Percentiles rank a stretch among this genome's conserved stretches.
Evolutionary conservation across 306 rosid genomes (phyloP).

Genomic region (Albizia julibrissin): DNA sequence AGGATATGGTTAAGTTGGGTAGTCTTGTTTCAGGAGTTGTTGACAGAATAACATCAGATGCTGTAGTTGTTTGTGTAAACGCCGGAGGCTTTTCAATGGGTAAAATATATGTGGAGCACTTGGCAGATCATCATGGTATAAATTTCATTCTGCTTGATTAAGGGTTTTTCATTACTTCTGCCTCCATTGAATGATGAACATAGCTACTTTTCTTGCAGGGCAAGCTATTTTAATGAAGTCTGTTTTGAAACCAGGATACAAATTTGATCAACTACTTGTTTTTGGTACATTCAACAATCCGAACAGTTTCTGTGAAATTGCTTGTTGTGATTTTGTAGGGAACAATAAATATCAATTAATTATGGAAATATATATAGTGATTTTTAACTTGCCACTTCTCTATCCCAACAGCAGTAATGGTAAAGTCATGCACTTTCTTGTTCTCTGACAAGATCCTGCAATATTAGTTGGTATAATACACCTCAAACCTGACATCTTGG

Average conservation of each 20-base stretch:
- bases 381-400: not conserved
- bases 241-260: slow-evolving; percentile 82
- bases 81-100: slow-evolving; percentile 70
- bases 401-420: not conserved
- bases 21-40: slow-evolving; percentile 82
- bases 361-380: not conserved
- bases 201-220: slow-evolving; percentile 49
- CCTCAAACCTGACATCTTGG: slow-evolving; percentile 1
- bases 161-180: slow-evolving; percentile 19
- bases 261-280: slow-evolving; percentile 77
- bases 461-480: not conserved
- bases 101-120: slow-evolving; percentile 71
- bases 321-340: not conserved
- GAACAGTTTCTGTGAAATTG: not conserved
- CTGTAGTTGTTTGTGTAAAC: slow-evolving; percentile 63
- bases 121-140: slow-evolving; percentile 92
- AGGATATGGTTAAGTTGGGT: slow-evolving; percentile 64
- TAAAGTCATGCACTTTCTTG: not conserved
- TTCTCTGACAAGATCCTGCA: not conserved
- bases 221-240: slow-evolving; percentile 71
- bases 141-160: slow-evolving; percentile 19
- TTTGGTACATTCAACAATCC: slow-evolving; percentile 55
- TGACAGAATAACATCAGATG: slow-evolving; percentile 62
- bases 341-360: not conserved
- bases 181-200: slow-evolving; percentile 24